Evolutionary conservation across 768 basidiomycete genomes (phyloP).

Genomic region (Hebeloma cylindrosporum): DNA sequence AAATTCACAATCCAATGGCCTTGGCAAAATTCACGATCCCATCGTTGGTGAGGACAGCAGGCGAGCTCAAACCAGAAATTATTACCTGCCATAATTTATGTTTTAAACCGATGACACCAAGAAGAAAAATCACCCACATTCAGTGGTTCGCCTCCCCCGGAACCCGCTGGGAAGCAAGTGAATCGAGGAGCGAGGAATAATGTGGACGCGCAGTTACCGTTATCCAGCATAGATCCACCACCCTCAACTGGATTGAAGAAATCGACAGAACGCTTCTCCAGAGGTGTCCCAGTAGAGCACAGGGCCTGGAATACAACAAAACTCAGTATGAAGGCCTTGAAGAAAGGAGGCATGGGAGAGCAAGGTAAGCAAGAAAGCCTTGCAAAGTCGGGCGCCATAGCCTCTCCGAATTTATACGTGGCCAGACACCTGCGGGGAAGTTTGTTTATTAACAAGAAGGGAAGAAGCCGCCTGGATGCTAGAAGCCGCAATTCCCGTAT

Average conservation of each 20-base stretch:
- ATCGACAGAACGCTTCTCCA: slow-evolving; percentile 24
- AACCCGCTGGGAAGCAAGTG: slow-evolving; percentile 26
- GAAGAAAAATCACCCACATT: slow-evolving; percentile 16
- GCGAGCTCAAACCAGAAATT: slow-evolving; percentile 62
- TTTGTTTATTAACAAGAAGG: no score
- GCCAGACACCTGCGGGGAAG: no score
- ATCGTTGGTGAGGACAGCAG: slow-evolving; percentile 51
- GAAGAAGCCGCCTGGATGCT: no score
- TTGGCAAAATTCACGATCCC: slow-evolving; percentile 61
- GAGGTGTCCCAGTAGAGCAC: slow-evolving; percentile 4
- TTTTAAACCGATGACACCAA: slow-evolving; percentile 60
- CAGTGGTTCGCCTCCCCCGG: slow-evolving; percentile 55
- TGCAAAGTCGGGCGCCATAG: neutral
- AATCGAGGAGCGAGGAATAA: neutral
- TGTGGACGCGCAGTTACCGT: slow-evolving; percentile 27
- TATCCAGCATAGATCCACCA: slow-evolving; percentile 70
- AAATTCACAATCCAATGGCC: slow-evolving; percentile 71
- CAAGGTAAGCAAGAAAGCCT: neutral
- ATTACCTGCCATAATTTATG: slow-evolving; percentile 43
- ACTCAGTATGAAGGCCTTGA: slow-evolving; percentile 7
- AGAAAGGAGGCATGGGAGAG: slow-evolving; percentile 7
- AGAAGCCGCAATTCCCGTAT: neutral
- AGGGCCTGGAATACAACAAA: slow-evolving; percentile 4
- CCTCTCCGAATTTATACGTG: neutral
- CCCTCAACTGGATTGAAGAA: slow-evolving; percentile 44